Percentiles rank a stretch among this genome's conserved stretches.
Conservation (phyloP, 192 early-diverging fungal species). For the Coemansia sp. region DNA sequence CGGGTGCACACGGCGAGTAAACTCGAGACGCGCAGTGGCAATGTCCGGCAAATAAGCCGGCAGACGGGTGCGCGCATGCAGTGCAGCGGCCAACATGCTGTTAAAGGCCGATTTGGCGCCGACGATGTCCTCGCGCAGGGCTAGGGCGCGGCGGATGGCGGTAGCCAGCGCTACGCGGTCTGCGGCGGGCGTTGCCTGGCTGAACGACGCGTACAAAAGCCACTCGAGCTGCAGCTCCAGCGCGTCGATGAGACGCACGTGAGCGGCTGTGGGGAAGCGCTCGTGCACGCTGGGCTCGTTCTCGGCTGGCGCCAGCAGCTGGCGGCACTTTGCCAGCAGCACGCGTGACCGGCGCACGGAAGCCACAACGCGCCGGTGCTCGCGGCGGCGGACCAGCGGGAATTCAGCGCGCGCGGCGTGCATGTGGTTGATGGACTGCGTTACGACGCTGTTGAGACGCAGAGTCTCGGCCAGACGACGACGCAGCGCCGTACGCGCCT, state of each 20-base stretch:
- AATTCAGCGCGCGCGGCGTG: slow-evolving; percentile 37
- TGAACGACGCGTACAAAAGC: slow-evolving; percentile 41
- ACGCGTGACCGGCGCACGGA: slow-evolving; percentile 24
- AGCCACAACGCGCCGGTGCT: slow-evolving; percentile 14
- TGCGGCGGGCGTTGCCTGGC: slow-evolving; percentile 9
- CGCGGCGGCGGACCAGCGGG: slow-evolving; percentile 16
- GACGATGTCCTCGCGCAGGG: slow-evolving; percentile 46
- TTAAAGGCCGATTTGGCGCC: slow-evolving; percentile 39
- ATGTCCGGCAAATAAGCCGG: slow-evolving; percentile 42
- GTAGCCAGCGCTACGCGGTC: slow-evolving; percentile 7
- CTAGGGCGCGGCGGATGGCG: slow-evolving; percentile 21
- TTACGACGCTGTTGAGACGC: slow-evolving; percentile 26
- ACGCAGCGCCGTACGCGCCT: slow-evolving; percentile 36
- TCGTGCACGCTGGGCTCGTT: slow-evolving; percentile 46
- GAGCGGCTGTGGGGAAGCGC: slow-evolving; percentile 24
- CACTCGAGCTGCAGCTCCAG: slow-evolving; percentile 47
- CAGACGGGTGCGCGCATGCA: slow-evolving; percentile 13
- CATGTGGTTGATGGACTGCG: slow-evolving; percentile 42
- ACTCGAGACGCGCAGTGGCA: slow-evolving; percentile 27
- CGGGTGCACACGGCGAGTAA: slow-evolving; percentile 21
- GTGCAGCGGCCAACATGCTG: slow-evolving; percentile 22
- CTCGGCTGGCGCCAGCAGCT: slow-evolving; percentile 16
- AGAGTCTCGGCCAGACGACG: slow-evolving; percentile 25
- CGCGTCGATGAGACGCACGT: slow-evolving; percentile 26
- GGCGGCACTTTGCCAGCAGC: slow-evolving; percentile 26